Base-by-base conservation (phyloP, 345 rosid species). In the Ailanthus altissimus region DNA sequence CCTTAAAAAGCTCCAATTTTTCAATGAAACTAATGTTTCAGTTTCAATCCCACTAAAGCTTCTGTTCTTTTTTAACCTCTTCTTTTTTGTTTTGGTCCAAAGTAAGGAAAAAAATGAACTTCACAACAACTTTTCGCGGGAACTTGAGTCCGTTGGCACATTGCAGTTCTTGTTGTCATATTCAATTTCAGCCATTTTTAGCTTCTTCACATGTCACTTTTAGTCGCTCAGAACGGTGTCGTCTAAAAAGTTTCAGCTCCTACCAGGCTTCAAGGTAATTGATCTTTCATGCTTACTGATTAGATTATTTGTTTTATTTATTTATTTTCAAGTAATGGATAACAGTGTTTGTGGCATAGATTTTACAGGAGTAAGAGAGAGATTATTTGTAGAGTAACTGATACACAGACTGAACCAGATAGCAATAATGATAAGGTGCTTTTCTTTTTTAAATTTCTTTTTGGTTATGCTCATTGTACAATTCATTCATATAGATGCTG, bases 341-440 rank as follows among this genome's bases (percentile, higher is more conserved):
- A 43, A 11, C 69, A 32, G 66, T 74, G 72, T 76, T 53, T 20
- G n/a, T 59, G 79, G 49, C 81, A 60, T 47, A 81, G 89, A 59
- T 36, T 85, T 81, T 71, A 79, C 80, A 83, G 89, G 84, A 83
- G 77, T 75, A 86, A 76, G 78, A 89, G 92, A 75, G 84, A 78
- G 59, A 73, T 67, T 73, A 70, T 87, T 59, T 84, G 90, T 84
- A 88, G 98, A 84, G 89, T 62, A 25, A 86, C 89, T 14, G 91
- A 90, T 38, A 59, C 97, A 32, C 83, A 89, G 82, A 91, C 83
- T 6, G 94, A 91, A 85, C 90, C 98, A 46, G 98, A 91, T 81
- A 84, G 88, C 73, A 88, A 91, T 67, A 82, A 90, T 58, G 94
- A 93, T 72, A 79, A 90, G 97, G 98, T 90, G n/a, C 10, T n/a